Evolutionary conservation across 2,329 filamentous ascomycete genomes (phyloP).

Genomic region (Aspergillus amoenus): DNA sequence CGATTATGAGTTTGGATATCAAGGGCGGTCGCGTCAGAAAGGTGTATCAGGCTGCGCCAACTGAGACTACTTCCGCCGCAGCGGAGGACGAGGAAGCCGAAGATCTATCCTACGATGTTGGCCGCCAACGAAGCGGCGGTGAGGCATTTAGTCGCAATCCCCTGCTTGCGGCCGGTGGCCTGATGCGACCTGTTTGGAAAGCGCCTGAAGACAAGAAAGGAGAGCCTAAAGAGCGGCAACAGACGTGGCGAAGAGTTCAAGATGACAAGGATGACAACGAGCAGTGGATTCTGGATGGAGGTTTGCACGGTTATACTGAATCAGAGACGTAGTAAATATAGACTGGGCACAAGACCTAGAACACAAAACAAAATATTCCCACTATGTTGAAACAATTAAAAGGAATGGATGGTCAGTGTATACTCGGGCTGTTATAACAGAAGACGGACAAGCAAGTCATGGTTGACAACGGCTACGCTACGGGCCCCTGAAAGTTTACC

Average conservation of each 20-base stretch:
- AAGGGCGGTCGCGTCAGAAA: constrained; percentile 74
- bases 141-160: constrained; percentile 46
- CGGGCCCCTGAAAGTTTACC: not conserved
- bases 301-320: constrained; percentile 36
- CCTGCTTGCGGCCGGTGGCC: constrained; percentile 42
- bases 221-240: constrained; percentile 32
- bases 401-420: not conserved
- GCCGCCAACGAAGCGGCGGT: constrained; percentile 20
- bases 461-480: too few relatives aligned
- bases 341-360: not conserved
- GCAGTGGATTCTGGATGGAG: constrained; percentile 49
- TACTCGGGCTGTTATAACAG: too few relatives aligned
- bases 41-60: constrained; percentile 36
- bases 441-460: too few relatives aligned
- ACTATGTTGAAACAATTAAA: not conserved
- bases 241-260: constrained; percentile 49
- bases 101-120: constrained; percentile 16
- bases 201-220: constrained; percentile 27
- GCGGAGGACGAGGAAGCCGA: constrained; percentile 20
- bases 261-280: constrained; percentile 50
- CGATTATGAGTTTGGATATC: constrained; percentile 83
- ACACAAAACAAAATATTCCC: not conserved
- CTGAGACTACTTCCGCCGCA: constrained; percentile 19
- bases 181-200: constrained; percentile 48
- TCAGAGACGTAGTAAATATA: not conserved